These are phyloP conservation scores for Xylariaceae sp. DNA, from an alignment of 2,329 filamentous ascomycete genomes.

Conservation along the genomic window DNA sequence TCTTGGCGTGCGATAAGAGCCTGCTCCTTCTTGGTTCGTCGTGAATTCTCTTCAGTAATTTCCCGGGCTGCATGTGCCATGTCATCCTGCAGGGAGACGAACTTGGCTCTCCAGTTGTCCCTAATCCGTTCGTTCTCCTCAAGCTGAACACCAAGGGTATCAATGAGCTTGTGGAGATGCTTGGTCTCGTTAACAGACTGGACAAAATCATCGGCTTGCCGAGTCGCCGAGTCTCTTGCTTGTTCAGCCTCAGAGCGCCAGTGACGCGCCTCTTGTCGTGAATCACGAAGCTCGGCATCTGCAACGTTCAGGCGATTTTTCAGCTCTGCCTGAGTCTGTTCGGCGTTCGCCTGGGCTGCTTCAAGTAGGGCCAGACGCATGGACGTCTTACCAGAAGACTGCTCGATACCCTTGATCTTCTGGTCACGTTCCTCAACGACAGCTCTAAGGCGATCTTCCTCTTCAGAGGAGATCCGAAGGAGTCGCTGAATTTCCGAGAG, in stretches of 20 bases:
- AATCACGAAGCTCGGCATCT: conserved; percentile 62
- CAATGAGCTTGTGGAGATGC: conserved; percentile 75
- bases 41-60: conserved; percentile 81
- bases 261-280: conserved; percentile 63
- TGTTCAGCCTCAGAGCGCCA: conserved; percentile 69
- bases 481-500: conserved; percentile 75
- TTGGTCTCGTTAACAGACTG: conserved; percentile 67
- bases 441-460: conserved; percentile 71
- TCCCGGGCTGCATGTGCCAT: conserved; percentile 81
- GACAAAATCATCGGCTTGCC: conserved; percentile 56
- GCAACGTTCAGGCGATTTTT: conserved; percentile 61
- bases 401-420: conserved; percentile 66
- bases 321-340: conserved; percentile 62
- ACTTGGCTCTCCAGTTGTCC: conserved; percentile 83
- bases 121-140: conserved; percentile 86
- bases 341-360: conserved; percentile 65
- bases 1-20: conserved; percentile 80
- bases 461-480: conserved; percentile 73
- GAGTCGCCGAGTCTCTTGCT: conserved; percentile 58
- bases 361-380: conserved; percentile 73
- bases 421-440: conserved; percentile 73
- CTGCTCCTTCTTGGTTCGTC: conserved; percentile 79
- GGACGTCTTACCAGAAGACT: conserved; percentile 58
- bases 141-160: conserved; percentile 76
- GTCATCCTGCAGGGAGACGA: conserved; percentile 85